Conservation (phyloP, 805 yeast species). For the Saturnispora zaruensis region DNA sequence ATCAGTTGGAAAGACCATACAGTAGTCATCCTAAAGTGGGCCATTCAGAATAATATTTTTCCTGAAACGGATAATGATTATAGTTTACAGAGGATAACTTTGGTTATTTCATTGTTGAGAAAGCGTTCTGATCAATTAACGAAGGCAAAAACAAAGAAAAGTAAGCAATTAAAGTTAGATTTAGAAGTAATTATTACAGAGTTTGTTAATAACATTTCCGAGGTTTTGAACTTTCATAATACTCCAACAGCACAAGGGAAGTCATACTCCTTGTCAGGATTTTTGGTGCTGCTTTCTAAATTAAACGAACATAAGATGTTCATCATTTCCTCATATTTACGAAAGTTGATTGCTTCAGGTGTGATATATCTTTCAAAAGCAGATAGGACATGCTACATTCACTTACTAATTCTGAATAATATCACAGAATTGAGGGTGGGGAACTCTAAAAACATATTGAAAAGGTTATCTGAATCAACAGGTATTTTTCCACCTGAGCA, state of each 20-base stretch:
- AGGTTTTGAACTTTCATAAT: constrained; percentile 20
- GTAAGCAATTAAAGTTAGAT: constrained; percentile 23
- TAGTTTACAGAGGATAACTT: constrained; percentile 16
- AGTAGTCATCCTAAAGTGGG: constrained; percentile 24
- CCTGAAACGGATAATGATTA: constrained; percentile 13
- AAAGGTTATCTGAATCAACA: constrained; percentile 24
- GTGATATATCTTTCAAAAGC: constrained; percentile 54
- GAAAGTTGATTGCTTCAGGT: constrained; percentile 82
- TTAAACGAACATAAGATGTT: constrained; percentile 41
- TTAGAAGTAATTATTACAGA: constrained; percentile 27
- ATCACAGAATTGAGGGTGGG: constrained; percentile 43
- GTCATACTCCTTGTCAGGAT: constrained; percentile 21
- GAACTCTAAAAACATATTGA: constrained; percentile 28
- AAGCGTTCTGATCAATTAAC: constrained; percentile 17
- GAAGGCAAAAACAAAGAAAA: constrained; percentile 19
- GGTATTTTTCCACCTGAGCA: constrained; percentile 9
- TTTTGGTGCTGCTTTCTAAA: constrained; percentile 44
- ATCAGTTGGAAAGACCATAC: constrained; percentile 23
- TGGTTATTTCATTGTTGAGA: constrained; percentile 23
- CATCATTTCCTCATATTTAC: constrained; percentile 56
- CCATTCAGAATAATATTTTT: constrained; percentile 17
- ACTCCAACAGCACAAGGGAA: constrained; percentile 8
- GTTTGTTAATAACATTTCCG: constrained; percentile 26
- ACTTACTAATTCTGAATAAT: constrained; percentile 47
- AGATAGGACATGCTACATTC: constrained; percentile 43